These are phyloP conservation scores for Amylostereum chailletii DNA, from an alignment of 1,284 basidiomycete genomes.

Conservation along the genomic window DNA sequence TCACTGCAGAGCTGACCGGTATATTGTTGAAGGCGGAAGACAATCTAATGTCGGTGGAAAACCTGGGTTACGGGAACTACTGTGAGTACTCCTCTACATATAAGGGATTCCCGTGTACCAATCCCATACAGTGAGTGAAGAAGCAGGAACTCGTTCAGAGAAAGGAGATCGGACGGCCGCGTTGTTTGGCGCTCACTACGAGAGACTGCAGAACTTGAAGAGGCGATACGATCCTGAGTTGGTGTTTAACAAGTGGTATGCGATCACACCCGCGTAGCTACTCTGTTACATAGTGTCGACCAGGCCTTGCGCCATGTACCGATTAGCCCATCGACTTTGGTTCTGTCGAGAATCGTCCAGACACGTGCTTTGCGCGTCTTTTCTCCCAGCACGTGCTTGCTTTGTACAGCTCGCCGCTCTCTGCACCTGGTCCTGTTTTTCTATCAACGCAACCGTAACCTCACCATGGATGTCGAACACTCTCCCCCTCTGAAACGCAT, in stretches of 20 bases:
- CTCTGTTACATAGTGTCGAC: neutral
- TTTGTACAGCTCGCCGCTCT: neutral
- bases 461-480: neutral
- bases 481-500: slow-evolving; percentile 2
- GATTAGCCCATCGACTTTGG: neutral
- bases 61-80: slow-evolving; percentile 20
- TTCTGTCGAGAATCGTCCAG: neutral
- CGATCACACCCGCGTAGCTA: slow-evolving; percentile 22
- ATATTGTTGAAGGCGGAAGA: slow-evolving; percentile 5
- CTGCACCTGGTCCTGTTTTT: neutral
- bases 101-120: neutral
- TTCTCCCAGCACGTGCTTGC: neutral
- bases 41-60: slow-evolving; percentile 5
- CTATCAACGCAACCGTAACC: neutral
- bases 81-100: slow-evolving; percentile 11
- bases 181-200: slow-evolving; percentile 37
- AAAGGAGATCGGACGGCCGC: slow-evolving; percentile 11
- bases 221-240: slow-evolving; percentile 39
- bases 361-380: neutral
- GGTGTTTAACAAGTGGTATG: slow-evolving; percentile 47
- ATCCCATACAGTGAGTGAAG: neutral
- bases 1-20: slow-evolving; percentile 2
- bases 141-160: slow-evolving; percentile 2
- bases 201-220: slow-evolving; percentile 40
- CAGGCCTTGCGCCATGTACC: neutral